phyloP scores from a whole-genome alignment of 1,284 basidiomycete genomes.

The Sporisorium scitamineum region DNA sequence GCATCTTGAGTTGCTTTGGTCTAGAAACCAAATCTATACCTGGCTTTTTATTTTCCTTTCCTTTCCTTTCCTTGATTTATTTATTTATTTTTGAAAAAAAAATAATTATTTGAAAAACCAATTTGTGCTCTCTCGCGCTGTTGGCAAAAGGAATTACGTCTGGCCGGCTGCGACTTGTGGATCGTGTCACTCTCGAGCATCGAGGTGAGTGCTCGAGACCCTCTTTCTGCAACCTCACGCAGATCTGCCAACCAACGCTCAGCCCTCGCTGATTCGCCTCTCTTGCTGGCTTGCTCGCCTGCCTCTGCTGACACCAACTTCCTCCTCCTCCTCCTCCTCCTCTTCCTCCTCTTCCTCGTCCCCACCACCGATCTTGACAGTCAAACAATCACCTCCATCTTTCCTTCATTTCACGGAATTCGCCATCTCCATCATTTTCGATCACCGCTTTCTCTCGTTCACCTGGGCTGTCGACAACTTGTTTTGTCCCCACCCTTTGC shows the following conservation, averaged over 20 bases:
- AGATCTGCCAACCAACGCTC: background rate
- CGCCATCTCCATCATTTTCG: conserved; percentile 4
- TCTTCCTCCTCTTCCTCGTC: background rate
- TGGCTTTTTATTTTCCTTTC: too few species aligned
- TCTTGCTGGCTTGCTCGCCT: background rate
- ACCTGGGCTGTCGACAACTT: background rate
- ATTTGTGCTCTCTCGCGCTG: too few species aligned
- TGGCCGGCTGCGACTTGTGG: too few species aligned
- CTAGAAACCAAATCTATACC: too few species aligned
- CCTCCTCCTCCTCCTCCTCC: background rate
- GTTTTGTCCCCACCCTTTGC: background rate
- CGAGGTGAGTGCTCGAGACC: background rate
- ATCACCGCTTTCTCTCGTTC: conserved; percentile 6
- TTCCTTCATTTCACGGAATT: background rate
- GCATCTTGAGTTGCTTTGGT: too few species aligned
- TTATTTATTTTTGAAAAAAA: too few species aligned
- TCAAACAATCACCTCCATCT: conserved; percentile 4
- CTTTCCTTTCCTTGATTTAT: too few species aligned
- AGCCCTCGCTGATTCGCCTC: background rate
- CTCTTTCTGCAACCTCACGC: too few species aligned
- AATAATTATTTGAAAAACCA: too few species aligned
- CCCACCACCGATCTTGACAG: background rate
- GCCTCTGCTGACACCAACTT: background rate
- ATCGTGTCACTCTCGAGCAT: conserved; percentile 4
- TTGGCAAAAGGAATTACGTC: too few species aligned